Percentiles rank a stretch among this genome's conserved stretches.
Evolutionary conservation across 352 stramenopile genomes (phyloP).

Genomic region (Aphanomyces euteiches): DNA sequence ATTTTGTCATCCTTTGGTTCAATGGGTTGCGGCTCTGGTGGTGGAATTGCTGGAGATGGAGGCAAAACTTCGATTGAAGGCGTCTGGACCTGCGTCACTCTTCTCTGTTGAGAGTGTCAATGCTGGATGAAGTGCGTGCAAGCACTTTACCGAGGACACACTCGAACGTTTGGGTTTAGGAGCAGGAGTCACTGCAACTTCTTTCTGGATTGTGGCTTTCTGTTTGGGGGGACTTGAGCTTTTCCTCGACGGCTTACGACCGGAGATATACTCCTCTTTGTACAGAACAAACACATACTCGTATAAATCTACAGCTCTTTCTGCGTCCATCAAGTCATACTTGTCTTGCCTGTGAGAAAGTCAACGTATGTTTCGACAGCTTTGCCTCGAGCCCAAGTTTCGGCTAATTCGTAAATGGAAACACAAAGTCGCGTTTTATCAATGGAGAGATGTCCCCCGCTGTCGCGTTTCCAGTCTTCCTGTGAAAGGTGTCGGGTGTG

Average conservation of each 20-base stretch:
- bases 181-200: not conserved
- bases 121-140: no score
- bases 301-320: constrained; percentile 18
- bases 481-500: not conserved
- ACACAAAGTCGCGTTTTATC: constrained; percentile 21
- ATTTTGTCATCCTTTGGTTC: not conserved
- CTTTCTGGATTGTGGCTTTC: not conserved
- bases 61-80: not conserved
- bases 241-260: constrained; percentile 10
- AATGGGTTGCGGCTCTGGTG: not conserved
- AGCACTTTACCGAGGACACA: not conserved
- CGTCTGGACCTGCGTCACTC: not conserved
- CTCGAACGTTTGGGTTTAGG: constrained; percentile 10
- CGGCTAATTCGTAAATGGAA: constrained; percentile 29
- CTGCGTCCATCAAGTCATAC: not conserved
- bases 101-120: no score
- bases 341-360: constrained; percentile 19
- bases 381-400: constrained; percentile 25
- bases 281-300: constrained; percentile 27
- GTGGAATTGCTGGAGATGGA: not conserved
- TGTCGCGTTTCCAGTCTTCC: constrained; percentile 31
- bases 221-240: not conserved
- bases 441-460: constrained; percentile 24
- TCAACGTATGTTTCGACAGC: constrained; percentile 15
- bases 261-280: not conserved